Evolutionary conservation across 805 yeast genomes (phyloP), one percentile per base, ranked within the genome.

Genomic region (Starmerella kuoi): DNA sequence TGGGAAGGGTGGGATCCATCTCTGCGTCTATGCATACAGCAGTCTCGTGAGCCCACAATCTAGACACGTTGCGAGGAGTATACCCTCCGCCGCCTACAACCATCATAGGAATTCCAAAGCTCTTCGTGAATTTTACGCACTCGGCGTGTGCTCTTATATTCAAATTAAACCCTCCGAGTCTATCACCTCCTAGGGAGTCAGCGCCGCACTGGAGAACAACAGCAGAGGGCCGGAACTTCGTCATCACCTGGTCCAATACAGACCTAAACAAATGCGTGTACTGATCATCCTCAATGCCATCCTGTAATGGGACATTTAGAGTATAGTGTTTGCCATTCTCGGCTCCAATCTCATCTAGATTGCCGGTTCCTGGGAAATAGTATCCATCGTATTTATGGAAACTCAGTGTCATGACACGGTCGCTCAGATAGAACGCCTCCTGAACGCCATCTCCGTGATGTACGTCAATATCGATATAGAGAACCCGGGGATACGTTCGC

Each of bases 151-250:
- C 97, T 42, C 68, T 69, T 74, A 88, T 87, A 43, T 91, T 84
- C 49, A 91, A 72, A 59, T 93, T 91, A 67, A 93, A 93, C 56
- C 95, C 84, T 25, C 99, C 98, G 45, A 93, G 68, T 53, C 94
- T 73, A 66, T 91, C 99, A 32, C 96, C 95, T 31, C 94, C 85
- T 39, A 91, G 69, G 1, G 97, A 87, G 61, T 91, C 99, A 23
- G 96, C 98, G 37, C 99, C 99, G 67, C 96, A 86, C 63, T 91
- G 99, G 50, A 87, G 74, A n/a, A 91, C 95, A 47, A 91, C 80
- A 0, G 94, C 96, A 7, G 93, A 76, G 1, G 99, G 99, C 62
- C 83, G 94, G 63, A 81, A 91, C 45, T 77, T 75, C 34, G 76
- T 70, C 49, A 93, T 81, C 32, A 86, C 72, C 2, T 96, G 97